A percentile compares a stretch with the other conserved stretches of the same genome.
phyloP scores from a whole-genome alignment of 2,329 filamentous ascomycete species.

The Cladorrhinum sp. region DNA sequence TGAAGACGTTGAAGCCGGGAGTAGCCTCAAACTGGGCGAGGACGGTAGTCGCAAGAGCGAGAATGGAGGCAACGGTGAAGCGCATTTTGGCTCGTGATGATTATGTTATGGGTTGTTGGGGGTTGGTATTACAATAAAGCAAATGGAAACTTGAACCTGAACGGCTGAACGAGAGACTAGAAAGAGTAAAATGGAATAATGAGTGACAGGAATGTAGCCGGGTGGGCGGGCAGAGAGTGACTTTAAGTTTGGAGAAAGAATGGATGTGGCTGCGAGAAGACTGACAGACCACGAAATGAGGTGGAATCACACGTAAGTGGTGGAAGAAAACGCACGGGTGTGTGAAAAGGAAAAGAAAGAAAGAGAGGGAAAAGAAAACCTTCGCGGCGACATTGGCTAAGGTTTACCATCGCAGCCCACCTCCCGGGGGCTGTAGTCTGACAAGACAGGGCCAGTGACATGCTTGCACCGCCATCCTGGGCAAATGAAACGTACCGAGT shows the following conservation, averaged over 20 bases:
- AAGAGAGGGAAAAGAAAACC: slow-evolving; percentile 6
- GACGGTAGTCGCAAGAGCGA: slow-evolving; percentile 51
- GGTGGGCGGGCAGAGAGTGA: slow-evolving; percentile 12
- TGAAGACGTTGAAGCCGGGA: slow-evolving; percentile 54
- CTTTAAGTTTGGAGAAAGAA: slow-evolving; percentile 20
- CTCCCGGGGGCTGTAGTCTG: background rate
- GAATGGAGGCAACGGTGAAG: slow-evolving; percentile 46
- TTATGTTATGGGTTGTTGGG: slow-evolving; percentile 2
- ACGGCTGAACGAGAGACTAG: slow-evolving; percentile 20
- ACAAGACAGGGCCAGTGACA: background rate
- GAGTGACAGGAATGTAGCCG: slow-evolving; percentile 10
- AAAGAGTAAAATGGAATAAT: slow-evolving; percentile 7
- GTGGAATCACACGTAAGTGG: slow-evolving; percentile 9
- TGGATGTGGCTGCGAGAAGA: slow-evolving; percentile 23
- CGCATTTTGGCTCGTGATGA: slow-evolving; percentile 48
- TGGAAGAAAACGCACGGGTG: slow-evolving; percentile 11
- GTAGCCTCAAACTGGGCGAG: slow-evolving; percentile 50
- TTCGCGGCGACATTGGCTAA: background rate
- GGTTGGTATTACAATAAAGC: slow-evolving; percentile 17
- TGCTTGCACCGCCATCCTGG: slow-evolving; percentile 3
- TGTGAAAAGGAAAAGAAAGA: slow-evolving; percentile 14
- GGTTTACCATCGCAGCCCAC: background rate
- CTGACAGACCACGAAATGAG: slow-evolving; percentile 17
- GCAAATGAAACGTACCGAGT: slow-evolving; percentile 9
- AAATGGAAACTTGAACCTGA: background rate